phyloP scores from a whole-genome alignment of 2,329 filamentous ascomycete species.

The Aureobasidium pullulans region DNA sequence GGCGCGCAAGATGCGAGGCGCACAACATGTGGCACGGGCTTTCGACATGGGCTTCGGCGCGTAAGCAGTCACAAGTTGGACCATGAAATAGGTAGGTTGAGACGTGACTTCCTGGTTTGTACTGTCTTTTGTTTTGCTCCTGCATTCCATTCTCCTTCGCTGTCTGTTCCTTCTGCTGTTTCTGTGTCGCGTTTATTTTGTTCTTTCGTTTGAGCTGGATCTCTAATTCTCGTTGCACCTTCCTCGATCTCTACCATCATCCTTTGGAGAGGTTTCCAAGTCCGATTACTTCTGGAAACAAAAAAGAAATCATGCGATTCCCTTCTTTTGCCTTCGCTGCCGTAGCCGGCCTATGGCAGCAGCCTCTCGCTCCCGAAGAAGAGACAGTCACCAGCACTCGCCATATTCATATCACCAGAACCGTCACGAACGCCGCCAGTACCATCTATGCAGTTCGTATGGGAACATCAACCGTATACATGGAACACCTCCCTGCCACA shows the following conservation, averaged over 20 bases:
- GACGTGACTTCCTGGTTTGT: not conserved
- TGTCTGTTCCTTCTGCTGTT: not conserved
- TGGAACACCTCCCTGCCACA: not conserved
- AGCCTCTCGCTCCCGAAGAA: slow-evolving; percentile 1
- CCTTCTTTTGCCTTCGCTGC: slow-evolving; percentile 2
- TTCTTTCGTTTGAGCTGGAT: not conserved
- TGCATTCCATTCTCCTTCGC: not conserved
- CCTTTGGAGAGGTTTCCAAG: not conserved
- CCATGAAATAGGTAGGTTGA: slow-evolving; percentile 8
- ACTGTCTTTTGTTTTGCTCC: not conserved
- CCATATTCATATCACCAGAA: not conserved
- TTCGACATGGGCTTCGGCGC: slow-evolving; percentile 4
- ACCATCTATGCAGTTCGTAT: not conserved
- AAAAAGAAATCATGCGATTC: not conserved
- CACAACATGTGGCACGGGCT: slow-evolving; percentile 9
- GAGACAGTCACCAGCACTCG: not conserved
- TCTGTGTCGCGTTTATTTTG: not conserved
- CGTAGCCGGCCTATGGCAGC: slow-evolving; percentile 11
- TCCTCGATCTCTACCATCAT: not conserved
- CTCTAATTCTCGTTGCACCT: not conserved
- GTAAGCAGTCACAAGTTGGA: not conserved
- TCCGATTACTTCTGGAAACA: not conserved
- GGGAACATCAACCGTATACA: not conserved
- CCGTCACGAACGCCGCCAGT: not conserved
- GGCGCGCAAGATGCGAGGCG: not conserved